Percentiles rank a stretch among this genome's conserved stretches.
Conservation (phyloP, 2,329 filamentous ascomycete genomes). For the Akanthomyces lecanii region DNA sequence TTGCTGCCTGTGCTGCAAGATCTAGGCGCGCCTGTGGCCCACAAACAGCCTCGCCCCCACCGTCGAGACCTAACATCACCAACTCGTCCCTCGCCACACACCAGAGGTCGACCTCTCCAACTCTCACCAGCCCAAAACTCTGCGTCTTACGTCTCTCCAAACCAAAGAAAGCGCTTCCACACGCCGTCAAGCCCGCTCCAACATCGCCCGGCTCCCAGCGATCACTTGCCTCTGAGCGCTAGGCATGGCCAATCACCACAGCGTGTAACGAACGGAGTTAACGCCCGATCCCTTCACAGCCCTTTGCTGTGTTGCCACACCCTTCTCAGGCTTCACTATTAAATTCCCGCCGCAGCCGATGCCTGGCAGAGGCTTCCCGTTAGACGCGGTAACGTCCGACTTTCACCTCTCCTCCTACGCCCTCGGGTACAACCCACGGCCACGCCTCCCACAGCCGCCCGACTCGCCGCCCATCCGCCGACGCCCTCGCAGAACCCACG, state of each 20-base stretch:
- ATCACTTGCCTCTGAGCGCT: neutral
- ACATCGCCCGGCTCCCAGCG: neutral
- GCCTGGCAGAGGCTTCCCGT: slow-evolving; percentile 2
- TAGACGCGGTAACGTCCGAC: neutral
- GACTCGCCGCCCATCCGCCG: neutral
- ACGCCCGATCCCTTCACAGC: neutral
- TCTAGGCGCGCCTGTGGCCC: neutral
- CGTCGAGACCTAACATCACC: neutral
- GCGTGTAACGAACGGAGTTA: neutral
- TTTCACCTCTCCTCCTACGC: neutral
- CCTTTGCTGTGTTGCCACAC: neutral
- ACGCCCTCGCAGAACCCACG: neutral
- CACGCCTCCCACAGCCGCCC: neutral
- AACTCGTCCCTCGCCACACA: neutral
- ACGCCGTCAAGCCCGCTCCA: neutral
- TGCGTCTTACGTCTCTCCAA: neutral
- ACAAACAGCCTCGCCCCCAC: neutral
- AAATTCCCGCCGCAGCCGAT: neutral
- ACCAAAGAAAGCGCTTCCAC: neutral
- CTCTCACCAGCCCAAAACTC: too few species aligned
- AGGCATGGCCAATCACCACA: neutral
- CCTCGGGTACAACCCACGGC: neutral
- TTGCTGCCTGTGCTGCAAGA: too few species aligned
- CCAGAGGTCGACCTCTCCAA: neutral
- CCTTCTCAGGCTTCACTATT: neutral